Evolutionary conservation across 1,284 basidiomycete genomes (phyloP).

Genomic region (Inonotus hispidus): DNA sequence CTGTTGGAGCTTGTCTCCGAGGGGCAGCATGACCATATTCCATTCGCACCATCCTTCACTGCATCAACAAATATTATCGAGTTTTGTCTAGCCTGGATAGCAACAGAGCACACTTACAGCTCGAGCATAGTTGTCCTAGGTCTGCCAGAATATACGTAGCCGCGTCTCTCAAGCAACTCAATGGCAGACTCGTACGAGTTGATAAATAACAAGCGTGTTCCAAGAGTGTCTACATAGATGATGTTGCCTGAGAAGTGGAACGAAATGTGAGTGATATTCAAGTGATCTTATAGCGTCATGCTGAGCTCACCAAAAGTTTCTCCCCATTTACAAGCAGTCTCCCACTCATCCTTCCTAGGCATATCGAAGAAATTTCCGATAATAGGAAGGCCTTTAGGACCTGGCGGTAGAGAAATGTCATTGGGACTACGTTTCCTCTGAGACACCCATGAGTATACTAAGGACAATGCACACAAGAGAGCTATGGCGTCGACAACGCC

Average conservation of each 20-base stretch:
- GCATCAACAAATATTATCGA: background rate
- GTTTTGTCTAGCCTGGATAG: background rate
- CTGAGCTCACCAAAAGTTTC: constrained; percentile 18
- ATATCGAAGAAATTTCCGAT: constrained; percentile 22
- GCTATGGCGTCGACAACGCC: no score
- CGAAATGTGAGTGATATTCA: background rate
- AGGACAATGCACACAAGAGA: no score
- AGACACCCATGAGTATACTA: background rate
- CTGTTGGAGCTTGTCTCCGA: constrained; percentile 24
- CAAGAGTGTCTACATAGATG: constrained; percentile 22
- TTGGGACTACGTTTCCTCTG: background rate
- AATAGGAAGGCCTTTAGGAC: constrained; percentile 19
- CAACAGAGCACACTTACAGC: background rate
- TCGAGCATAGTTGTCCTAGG: background rate
- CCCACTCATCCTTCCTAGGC: constrained; percentile 16
- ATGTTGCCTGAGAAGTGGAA: constrained; percentile 17
- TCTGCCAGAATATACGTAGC: constrained; percentile 17
- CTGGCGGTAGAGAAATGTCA: constrained; percentile 13
- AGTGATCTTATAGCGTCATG: background rate
- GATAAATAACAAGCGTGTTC: constrained; percentile 22
- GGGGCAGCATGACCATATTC: constrained; percentile 15
- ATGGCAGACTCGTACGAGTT: constrained; percentile 22
- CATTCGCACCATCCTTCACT: constrained; percentile 6
- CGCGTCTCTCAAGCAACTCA: constrained; percentile 24
- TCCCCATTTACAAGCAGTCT: constrained; percentile 18